phyloP scores from a whole-genome alignment of 306 rosid species.

The Hippophae tibetana region DNA sequence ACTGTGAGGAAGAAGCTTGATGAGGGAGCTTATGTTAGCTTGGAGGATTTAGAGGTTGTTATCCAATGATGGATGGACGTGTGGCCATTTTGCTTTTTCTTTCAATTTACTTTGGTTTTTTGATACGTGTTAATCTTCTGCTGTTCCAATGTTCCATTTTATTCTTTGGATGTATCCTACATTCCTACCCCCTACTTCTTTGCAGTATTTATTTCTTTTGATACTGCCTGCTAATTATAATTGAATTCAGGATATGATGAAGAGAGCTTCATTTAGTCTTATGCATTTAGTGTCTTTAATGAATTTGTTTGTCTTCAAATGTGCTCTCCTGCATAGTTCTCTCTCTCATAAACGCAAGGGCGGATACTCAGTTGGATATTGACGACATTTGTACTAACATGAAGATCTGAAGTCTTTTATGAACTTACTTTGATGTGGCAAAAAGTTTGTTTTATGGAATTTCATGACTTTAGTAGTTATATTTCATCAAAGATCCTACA shows the following conservation, averaged over 20 bases:
- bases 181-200: neutral
- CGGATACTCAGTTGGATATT: too few species aligned
- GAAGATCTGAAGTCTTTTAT: too few species aligned
- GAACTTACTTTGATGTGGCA: too few species aligned
- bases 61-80: neutral
- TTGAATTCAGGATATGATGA: neutral
- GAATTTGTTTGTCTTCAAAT: too few species aligned
- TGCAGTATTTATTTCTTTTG: neutral
- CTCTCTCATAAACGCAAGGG: too few species aligned
- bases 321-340: too few species aligned
- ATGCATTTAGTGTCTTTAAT: too few species aligned
- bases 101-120: slow-evolving; percentile 1
- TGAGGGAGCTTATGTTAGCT: slow-evolving; percentile 43
- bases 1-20: slow-evolving; percentile 71
- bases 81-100: slow-evolving; percentile 2
- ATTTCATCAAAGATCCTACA: too few species aligned
- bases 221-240: neutral
- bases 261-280: neutral
- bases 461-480: too few species aligned
- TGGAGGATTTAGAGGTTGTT: slow-evolving; percentile 86
- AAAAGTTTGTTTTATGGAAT: too few species aligned
- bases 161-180: neutral
- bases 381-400: too few species aligned
- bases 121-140: neutral
- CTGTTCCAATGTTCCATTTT: neutral